Evolutionary conservation across 495 filamentous ascomycete species (phyloP).

Genomic region (Neurospora tetrasperma): DNA sequence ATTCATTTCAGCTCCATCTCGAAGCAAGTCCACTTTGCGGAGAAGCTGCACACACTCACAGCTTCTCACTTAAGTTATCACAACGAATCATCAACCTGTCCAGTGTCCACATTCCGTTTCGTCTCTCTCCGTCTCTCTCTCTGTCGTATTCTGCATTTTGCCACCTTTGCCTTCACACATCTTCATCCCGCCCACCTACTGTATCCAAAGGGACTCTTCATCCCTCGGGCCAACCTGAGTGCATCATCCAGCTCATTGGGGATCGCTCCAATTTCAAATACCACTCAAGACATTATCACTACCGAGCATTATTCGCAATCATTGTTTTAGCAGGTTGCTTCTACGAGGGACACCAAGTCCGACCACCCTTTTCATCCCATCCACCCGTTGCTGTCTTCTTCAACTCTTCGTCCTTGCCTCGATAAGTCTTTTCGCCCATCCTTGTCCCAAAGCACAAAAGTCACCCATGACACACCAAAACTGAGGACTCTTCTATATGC

Average conservation of each 20-base stretch:
- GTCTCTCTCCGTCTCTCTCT: neutral
- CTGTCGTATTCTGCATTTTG: neutral
- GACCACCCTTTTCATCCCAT: neutral
- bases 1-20: neutral
- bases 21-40: neutral
- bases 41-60: neutral
- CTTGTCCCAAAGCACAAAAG: too few relatives aligned
- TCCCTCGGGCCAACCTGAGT: neutral
- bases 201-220: neutral
- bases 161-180: neutral
- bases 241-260: neutral
- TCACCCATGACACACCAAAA: neutral
- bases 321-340: neutral
- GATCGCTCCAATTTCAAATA: neutral
- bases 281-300: neutral
- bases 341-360: neutral
- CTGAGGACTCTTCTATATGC: neutral
- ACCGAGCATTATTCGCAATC: constrained; percentile 5
- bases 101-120: neutral
- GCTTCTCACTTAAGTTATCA: neutral
- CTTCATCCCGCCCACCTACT: neutral
- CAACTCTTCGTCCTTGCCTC: neutral
- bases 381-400: neutral
- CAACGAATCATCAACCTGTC: neutral
- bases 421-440: too few relatives aligned